A percentile compares a stretch with the other conserved stretches of the same genome.
Evolutionary conservation across 345 rosid species (phyloP).

Genomic region (Populus euphratica): DNA sequence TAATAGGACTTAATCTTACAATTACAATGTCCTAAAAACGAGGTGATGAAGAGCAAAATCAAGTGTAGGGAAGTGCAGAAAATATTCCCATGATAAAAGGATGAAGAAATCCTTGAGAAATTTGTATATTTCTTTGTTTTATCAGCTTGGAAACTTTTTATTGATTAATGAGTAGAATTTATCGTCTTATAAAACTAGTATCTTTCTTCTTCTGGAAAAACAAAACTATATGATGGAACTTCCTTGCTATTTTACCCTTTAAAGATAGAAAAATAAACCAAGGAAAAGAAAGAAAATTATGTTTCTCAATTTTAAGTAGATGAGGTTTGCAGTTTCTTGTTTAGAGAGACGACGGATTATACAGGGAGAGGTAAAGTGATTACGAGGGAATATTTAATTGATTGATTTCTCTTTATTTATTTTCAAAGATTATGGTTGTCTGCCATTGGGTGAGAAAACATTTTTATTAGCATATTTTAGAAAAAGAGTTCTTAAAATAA

Average conservation of each 20-base stretch:
- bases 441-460: not conserved
- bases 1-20: not conserved
- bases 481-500: too few species aligned
- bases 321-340: not conserved
- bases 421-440: not conserved
- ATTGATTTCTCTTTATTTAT: not conserved
- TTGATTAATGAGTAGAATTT: too few species aligned
- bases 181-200: not conserved
- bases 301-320: not conserved
- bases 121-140: too few species aligned
- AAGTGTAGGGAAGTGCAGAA: too few species aligned
- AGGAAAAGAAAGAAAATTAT: too few species aligned
- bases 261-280: not conserved
- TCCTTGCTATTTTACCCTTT: too few species aligned
- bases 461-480: not conserved
- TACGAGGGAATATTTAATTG: not conserved
- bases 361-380: not conserved
- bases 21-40: not conserved
- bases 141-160: too few species aligned
- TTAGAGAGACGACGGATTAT: not conserved
- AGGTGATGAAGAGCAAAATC: too few species aligned
- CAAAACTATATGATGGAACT: too few species aligned
- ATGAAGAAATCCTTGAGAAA: too few species aligned
- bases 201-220: not conserved
- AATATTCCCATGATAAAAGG: too few species aligned